Evolutionary conservation across 1,284 basidiomycete genomes (phyloP).

Genomic region (Boletus sp.): DNA sequence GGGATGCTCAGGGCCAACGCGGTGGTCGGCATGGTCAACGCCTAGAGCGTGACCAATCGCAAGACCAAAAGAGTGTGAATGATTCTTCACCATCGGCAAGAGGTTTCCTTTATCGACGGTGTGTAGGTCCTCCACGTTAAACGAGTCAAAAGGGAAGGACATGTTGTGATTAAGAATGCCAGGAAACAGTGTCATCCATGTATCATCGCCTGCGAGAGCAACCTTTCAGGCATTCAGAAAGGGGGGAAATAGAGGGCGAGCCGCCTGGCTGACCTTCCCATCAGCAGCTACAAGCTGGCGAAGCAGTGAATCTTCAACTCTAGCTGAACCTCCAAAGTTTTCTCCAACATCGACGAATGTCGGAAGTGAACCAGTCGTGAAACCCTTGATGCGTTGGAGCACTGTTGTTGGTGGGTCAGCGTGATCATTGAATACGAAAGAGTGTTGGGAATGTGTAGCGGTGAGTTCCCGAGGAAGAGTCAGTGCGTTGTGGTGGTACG

Average conservation of each 20-base stretch:
- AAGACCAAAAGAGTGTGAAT: conserved; percentile 66
- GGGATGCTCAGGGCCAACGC: conserved; percentile 85
- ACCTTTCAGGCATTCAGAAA: conserved; percentile 37
- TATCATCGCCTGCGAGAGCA: conserved; percentile 95
- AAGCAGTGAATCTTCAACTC: conserved; percentile 84
- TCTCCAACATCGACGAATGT: conserved; percentile 93
- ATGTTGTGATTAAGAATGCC: conserved; percentile 66
- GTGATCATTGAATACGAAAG: conserved; percentile 85
- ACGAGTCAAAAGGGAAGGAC: conserved; percentile 87
- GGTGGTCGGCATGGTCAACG: conserved; percentile 95
- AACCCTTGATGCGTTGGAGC: conserved; percentile 90
- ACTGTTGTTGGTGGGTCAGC: conserved; percentile 96
- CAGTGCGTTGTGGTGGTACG: conserved; percentile 80
- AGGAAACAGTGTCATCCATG: conserved; percentile 91
- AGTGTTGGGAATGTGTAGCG: conserved; percentile 55
- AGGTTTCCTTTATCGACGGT: conserved; percentile 91
- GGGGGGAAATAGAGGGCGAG: background rate
- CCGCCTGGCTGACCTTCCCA: conserved; percentile 48
- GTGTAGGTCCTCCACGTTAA: conserved; percentile 98
- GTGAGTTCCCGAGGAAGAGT: conserved; percentile 75
- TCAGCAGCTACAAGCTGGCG: conserved; percentile 53
- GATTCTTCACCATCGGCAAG: conserved; percentile 42
- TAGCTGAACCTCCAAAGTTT: conserved; percentile 85
- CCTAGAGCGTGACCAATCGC: conserved; percentile 95
- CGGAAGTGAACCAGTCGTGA: conserved; percentile 93